Evolutionary conservation across 768 basidiomycete species (phyloP), one percentile per base, ranked within the genome.

Genomic region (Rubroboletus satanas): DNA sequence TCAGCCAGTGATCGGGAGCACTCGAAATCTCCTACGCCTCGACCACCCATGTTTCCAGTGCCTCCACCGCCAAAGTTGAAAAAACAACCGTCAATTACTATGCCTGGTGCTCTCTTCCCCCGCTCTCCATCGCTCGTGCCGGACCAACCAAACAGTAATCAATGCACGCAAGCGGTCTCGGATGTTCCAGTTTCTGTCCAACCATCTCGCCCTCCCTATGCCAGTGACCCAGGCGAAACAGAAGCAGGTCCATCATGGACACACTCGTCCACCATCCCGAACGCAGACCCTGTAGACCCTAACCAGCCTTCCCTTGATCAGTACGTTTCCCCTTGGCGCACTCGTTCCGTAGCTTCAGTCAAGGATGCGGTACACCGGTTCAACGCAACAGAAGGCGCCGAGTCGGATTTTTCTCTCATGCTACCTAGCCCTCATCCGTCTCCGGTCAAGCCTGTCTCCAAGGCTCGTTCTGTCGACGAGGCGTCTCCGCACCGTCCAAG

Each of bases 21-120:
- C 15, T 57, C 69, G 10, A 56, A 42, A 21, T 64, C 69, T 2
- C 59, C 71, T 47, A 10, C 43, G 5, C 60, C 42, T 45, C 54
- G 38, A 26, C 46, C 58, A n/a, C 12, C 66, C 32, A 6, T 35
- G 4, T 58, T 64, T 37, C 54, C 21, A 21, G 64, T 68, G 3
- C 67, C 74, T 23, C 69, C 73, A 1, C 69, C 69, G 14, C 74
- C 67, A 12, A 72, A 44, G 49, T 38, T 70, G 45, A 67, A 53
- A 35, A 70, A 62, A 39, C 57, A 68, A n/a, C 71, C 72, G 8
- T 82, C 81, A 3, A 62, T 78, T 0, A 84, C 83, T 1, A 92
- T 92, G 89, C 90, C 89, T 21, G 90, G 89, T 8, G 80, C 90
- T 1, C 79, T 92, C 12, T 88, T 84, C 64, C 82, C 88, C 5